These are phyloP conservation scores for Phytopythium cucurbitacearum DNA, from an alignment of 352 stramenopile genomes.

Conservation along the genomic window DNA sequence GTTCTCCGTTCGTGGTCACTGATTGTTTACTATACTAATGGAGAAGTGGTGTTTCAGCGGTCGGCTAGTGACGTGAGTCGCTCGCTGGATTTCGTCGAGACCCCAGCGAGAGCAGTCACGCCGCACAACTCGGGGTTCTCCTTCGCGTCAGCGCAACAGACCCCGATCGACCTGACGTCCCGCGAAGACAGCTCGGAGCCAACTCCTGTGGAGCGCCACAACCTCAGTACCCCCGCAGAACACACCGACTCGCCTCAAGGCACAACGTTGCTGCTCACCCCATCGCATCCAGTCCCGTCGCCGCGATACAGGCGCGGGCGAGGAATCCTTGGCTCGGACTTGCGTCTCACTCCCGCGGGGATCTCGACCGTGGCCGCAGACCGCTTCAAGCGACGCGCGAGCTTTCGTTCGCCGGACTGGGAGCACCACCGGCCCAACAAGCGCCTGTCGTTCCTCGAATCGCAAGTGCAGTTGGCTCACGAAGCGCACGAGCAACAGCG, in stretches of 20 bases:
- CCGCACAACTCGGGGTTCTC: not conserved
- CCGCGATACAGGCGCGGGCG: conserved; percentile 21
- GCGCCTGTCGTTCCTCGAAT: conserved; percentile 4
- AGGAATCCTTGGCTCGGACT: conserved; percentile 13
- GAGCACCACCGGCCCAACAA: conserved; percentile 1
- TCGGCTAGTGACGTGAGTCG: no score
- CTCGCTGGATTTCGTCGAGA: not conserved
- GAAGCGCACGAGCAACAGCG: conserved; percentile 1
- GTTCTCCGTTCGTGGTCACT: no score
- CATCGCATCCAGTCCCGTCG: not conserved
- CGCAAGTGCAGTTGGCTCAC: conserved; percentile 2
- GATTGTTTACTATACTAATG: no score
- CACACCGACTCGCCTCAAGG: not conserved
- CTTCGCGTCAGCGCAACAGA: not conserved
- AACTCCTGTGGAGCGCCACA: not conserved
- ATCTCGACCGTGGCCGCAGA: conserved; percentile 25
- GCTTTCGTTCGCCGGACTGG: conserved; percentile 4
- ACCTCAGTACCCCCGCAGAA: not conserved
- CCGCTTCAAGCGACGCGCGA: conserved; percentile 8
- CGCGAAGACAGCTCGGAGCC: not conserved
- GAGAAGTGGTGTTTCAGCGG: no score
- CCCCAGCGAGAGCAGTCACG: not conserved
- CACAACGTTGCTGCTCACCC: not conserved
- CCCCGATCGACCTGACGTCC: conserved; percentile 2
- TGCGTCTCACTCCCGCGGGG: conserved; percentile 13